Evolutionary conservation across 345 rosid genomes (phyloP), one percentile per base, ranked within the genome.

Genomic region (Balakata baccata): DNA sequence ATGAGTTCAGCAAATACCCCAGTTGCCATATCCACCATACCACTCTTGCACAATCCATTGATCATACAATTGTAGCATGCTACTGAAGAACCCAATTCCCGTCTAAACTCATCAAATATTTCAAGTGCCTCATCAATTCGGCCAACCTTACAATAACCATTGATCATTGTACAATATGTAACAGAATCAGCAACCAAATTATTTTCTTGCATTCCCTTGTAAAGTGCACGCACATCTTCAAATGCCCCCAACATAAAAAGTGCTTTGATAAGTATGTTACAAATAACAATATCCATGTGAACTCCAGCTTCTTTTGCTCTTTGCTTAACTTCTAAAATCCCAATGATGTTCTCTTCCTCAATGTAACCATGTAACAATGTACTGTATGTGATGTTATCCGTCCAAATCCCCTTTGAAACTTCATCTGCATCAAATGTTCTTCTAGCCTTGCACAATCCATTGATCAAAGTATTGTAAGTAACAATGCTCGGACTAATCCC

Each of bases 51-150:
- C 47, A 93, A 90, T 16, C 94, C 91, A 43, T 58, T 73, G 68
- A 89, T 83, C 47, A 91, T 82, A 60, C 82, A 74, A 75, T 86
- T 89, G 80, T 87, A 93, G 81, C 92, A 87, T 43, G 79, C 79
- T 77, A 74, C 81, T 18, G 94, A 86, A 62, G 89, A 79, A 78
- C 81, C 71, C 52, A 83, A 79, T 38, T 80, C 76, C 71, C 50
- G 70, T 83, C 90, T 87, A 77, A 87, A 76, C 79, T 91, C 91
- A 75, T 91, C 91, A 87, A 93, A 89, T 69, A 88, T 73, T 82
- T 88, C 84, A 70, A 91, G 87, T 17, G 97, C 97, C 73, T 93
- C 92, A 41, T 89, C 92, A 53, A 91, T 83, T 72, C 86, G 84
- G 50, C 89, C 93, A 3, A 72, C 72, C 83, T 83, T 88, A 78